Evolutionary conservation across 768 basidiomycete species (phyloP), one percentile per base, ranked within the genome.

Genomic region (Calocybe indica): DNA sequence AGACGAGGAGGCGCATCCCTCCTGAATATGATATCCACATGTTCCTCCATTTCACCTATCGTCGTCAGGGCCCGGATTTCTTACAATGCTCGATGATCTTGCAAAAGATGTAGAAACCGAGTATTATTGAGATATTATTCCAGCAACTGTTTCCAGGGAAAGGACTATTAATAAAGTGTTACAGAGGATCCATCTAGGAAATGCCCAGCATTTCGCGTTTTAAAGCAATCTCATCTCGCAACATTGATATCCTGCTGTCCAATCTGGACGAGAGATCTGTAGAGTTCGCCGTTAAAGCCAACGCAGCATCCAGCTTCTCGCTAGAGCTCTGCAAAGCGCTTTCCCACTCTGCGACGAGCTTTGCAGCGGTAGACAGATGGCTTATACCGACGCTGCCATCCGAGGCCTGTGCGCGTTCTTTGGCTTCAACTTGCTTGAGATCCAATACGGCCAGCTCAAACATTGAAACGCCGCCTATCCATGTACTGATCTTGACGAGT

Each of bases 391-490:
- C 33, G 58, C 56, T 36, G 72, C 68, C 57, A 68, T 70, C 53
- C 8, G 15, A 42, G 79, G 62, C 46, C 35, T 44, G 56, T 43
- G 45, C 48, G 33, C 55, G 51, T 44, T 61, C 65, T 37, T 47
- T 59, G 1, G 59, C 62, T 43, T 77, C 74, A 5, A 69, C 68
- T 52, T 83, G 79, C 62, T 78, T 80, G 57, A 90, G 64, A 49
- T 84, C 82, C n/a, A 84, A 56, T 33, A 87, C 83, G 0, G 85
- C 82, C 9, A 82, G 63, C 62, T 90, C 88, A 48, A 88, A 87
- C 58, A 75, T 67, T 10, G 84, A 75, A 2, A 88, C 72, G 3
- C 83, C 79, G 1, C 69, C 71, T 5, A 88, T 75, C 88, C 88
- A 90, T 0, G 76, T 81, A 52, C 75, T 82, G 31, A 75, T 68